Evolutionary conservation across 352 stramenopile species (phyloP), one percentile per base, ranked within the genome.

Genomic region (Phytophthora constricta): DNA sequence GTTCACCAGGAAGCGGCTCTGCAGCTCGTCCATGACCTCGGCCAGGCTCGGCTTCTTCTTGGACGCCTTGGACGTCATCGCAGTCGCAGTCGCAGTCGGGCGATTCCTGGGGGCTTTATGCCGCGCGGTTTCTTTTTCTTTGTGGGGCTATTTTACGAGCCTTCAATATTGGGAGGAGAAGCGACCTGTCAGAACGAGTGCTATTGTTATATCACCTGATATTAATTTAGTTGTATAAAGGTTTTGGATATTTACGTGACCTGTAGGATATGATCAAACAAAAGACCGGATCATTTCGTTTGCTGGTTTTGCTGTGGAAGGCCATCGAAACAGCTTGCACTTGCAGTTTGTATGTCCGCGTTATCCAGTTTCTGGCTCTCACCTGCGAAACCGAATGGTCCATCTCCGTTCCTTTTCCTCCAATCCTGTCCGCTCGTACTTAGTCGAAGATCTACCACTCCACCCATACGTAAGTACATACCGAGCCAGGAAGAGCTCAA

Each of bases 1-100:
- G 73, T 98, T 99, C 58, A 99, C 81, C 31, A 99, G 81, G 76
- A 99, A 99, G 33, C 94, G 88, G 42, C 91, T 98, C 78, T 98
- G 94, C 42, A 99, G 85, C 71, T 99, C 96, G 83, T 98, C 96
- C 78, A 99, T 91, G 34, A 97, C 90, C 62, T 98, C 93, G n/a
- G 88, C 75, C 75, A 95, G 82, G 60, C 74, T 79, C 14, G 85
- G 85, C 62, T 76, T 75, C 58, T 74, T 76, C 64, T 82, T 77
- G 47, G 60, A 75, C 59, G 58, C 56, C 53, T 66, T 68, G 34
- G 53, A 68, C 57, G 58, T 73, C 66, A 70, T 70, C 4, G 41
- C 4, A n/a, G n/a, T n/a, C n/a, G n/a, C n/a, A n/a, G n/a, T n/a
- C n/a, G n/a, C n/a, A n/a, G n/a, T n/a, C n/a, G n/a, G n/a, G 41